Conservation (phyloP, 768 basidiomycete genomes). For the Suillus paluster region DNA sequence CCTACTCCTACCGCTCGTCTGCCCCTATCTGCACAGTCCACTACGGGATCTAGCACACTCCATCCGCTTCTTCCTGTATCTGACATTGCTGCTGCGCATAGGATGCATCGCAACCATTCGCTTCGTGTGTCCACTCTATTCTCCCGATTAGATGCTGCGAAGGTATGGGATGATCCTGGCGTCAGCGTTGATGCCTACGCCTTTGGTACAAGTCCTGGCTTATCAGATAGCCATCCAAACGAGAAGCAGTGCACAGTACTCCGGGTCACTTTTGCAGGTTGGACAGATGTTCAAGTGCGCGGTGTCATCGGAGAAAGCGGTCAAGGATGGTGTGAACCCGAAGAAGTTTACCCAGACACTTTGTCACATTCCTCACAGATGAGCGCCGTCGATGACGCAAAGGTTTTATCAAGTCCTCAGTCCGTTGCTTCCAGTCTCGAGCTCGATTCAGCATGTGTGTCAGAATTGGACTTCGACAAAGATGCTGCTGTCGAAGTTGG, state of each 20-base stretch:
- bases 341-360: constrained; percentile 47
- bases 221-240: constrained; percentile 17
- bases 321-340: constrained; percentile 75
- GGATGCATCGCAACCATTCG: constrained; percentile 57
- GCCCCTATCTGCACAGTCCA: constrained; percentile 50
- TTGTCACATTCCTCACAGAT: neutral
- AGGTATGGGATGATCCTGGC: constrained; percentile 59
- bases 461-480: constrained; percentile 13
- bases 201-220: constrained; percentile 52
- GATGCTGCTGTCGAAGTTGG: neutral
- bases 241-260: constrained; percentile 68
- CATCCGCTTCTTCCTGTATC: constrained; percentile 57
- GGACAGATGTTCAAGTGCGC: constrained; percentile 68
- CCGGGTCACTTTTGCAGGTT: constrained; percentile 73
- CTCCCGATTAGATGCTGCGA: constrained; percentile 66
- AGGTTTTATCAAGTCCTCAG: neutral
- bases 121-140: constrained; percentile 72
- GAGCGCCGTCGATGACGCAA: constrained; percentile 3
- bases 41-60: constrained; percentile 14
- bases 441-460: constrained; percentile 11
- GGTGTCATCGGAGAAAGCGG: constrained; percentile 72
- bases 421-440: constrained; percentile 14
- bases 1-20: constrained; percentile 72
- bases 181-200: constrained; percentile 63
- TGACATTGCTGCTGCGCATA: constrained; percentile 55